Base-by-base conservation (phyloP, 192 early-diverging fungal species). In the Podila epicladia region DNA sequence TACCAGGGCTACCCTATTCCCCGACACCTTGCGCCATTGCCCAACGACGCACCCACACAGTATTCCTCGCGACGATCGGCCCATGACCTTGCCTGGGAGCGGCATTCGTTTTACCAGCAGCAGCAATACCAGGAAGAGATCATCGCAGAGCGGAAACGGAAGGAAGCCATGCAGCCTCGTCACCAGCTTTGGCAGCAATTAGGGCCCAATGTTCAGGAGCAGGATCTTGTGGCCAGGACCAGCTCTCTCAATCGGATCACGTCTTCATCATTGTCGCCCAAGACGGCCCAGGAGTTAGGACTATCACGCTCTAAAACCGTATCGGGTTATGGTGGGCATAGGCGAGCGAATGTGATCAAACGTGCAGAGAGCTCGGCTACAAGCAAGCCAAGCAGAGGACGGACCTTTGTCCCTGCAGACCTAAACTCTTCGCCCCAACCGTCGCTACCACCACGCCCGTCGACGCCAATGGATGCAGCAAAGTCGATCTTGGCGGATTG, bases 41-140 rank as follows among this genome's bases (percentile, higher is more conserved):
- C 41, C 41, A 45, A 15, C 41, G 41, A 45, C 41, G 38, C 41
- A 17, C 63, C 37, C 59, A 22, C 65, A 33, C 58, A 73, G 4
- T 58, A 60, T 32, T 28, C 60, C 48, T 49, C 45, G 59, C 33
- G 32, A 50, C 76, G 76, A 3, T 67, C 58, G 12, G 71, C 67
- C 1, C 22, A 65, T 31, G 77, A 80, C 26, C 62, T 80, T 9
- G 77, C 77, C 22, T 80, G 77, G 77, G 77, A 80, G 62, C 60
- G 77, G 29, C 77, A 80, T 28, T 69, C 65, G 12, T 80, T 69
- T 55, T 80, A 80, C 22, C 77, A 80, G 24, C 77, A 73, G 22
- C 70, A 80, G 53, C 77, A 80, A 5, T 32, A 59, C 0, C 49
- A 65, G 9, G 77, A 80, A 33, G 71, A 80, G 15, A 65, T 59